Percentiles rank a stretch among this genome's conserved stretches.
phyloP scores from a whole-genome alignment of 1,284 basidiomycete genomes.

The Laetiporus sulphureus region DNA sequence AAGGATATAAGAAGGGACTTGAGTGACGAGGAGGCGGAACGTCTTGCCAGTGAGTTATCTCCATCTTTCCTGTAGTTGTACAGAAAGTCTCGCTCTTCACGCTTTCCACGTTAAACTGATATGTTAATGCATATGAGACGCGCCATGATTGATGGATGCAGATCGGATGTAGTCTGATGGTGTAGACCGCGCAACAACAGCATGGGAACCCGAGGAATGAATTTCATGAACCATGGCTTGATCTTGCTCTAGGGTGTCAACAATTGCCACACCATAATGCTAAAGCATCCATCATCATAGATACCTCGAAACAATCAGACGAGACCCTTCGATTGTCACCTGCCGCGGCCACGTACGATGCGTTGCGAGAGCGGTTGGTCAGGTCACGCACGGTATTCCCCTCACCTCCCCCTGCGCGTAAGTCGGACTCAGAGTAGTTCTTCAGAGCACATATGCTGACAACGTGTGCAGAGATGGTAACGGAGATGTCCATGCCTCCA shows the following conservation, averaged over 20 bases:
- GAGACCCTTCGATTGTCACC: conserved; percentile 16
- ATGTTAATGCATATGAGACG: no score
- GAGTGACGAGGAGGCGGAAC: conserved; percentile 64
- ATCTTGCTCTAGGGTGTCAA: no score
- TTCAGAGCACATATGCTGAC: not conserved
- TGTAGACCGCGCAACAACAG: no score
- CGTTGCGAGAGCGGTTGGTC: conserved; percentile 22
- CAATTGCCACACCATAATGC: no score
- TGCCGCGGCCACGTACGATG: conserved; percentile 23
- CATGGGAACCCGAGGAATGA: no score
- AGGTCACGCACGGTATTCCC: conserved; percentile 15
- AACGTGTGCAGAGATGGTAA: conserved; percentile 5
- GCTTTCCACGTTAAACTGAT: no score
- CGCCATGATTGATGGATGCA: no score
- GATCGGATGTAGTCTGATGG: no score
- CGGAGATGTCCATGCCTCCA: conserved; percentile 21
- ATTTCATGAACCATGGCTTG: no score
- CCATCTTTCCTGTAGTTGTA: no score
- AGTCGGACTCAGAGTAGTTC: conserved; percentile 6
- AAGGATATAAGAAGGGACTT: conserved; percentile 51
- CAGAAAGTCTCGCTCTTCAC: no score
- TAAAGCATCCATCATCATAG: conserved; percentile 1
- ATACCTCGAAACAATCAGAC: conserved; percentile 13
- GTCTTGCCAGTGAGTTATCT: conserved; percentile 38
- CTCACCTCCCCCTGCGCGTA: conserved; percentile 19